A percentile compares a stretch with the other conserved stretches of the same genome.
These are phyloP conservation scores for Entomortierella lignicola DNA, from an alignment of 192 early-diverging fungal species.

Conservation along the genomic window DNA sequence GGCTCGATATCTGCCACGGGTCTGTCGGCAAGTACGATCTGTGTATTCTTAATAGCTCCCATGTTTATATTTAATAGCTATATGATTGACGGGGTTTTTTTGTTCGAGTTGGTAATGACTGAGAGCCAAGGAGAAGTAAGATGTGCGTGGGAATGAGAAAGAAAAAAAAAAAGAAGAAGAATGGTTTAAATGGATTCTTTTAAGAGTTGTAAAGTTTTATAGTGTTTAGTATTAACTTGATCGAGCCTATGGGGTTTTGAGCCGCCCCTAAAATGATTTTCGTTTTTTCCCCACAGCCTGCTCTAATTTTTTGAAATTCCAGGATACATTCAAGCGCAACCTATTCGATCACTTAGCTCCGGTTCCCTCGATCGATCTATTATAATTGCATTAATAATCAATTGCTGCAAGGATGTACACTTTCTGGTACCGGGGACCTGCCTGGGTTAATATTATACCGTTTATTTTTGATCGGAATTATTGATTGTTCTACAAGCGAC, in stretches of 20 bases:
- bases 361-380: no score
- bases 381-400: no score
- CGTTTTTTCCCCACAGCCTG: neutral
- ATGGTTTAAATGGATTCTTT: conserved; percentile 5
- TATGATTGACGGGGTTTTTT: no score
- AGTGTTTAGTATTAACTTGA: neutral
- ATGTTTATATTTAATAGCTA: conserved; percentile 11
- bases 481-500: neutral
- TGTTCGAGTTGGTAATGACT: no score
- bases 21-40: conserved; percentile 55
- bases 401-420: no score
- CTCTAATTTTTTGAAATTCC: neutral
- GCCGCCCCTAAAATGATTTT: conserved; percentile 2
- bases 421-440: no score
- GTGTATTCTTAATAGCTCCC: conserved; percentile 50
- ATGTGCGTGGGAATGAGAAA: neutral
- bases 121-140: neutral
- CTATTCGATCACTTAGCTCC: no score
- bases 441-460: neutral
- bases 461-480: neutral
- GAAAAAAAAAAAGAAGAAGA: neutral
- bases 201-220: neutral
- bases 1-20: conserved; percentile 52
- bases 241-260: conserved; percentile 31
- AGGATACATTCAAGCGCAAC: no score